phyloP scores from a whole-genome alignment of 176 grass and related monocot genomes.

The Carex kokanica region DNA sequence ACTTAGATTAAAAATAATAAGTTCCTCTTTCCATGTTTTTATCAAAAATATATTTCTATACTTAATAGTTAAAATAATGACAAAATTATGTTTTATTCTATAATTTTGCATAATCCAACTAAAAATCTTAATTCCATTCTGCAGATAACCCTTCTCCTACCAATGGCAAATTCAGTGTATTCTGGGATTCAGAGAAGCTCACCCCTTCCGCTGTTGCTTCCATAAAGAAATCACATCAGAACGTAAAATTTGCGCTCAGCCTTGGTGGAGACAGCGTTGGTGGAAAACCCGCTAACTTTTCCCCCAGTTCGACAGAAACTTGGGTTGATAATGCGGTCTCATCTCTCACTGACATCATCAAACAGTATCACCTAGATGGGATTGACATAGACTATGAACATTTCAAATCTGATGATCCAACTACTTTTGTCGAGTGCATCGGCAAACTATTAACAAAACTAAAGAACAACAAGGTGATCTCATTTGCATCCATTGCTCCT shows the following conservation, averaged over 20 bases:
- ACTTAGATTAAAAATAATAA: no score
- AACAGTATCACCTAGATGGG: slow-evolving; percentile 33
- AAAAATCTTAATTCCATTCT: no score
- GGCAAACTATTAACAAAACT: slow-evolving; percentile 36
- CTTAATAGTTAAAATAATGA: background rate
- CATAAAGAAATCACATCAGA: background rate
- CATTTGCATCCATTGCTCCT: slow-evolving; percentile 49
- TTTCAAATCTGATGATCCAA: slow-evolving; percentile 31
- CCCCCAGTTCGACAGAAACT: slow-evolving; percentile 21
- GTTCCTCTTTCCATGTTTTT: no score
- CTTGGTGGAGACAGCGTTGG: slow-evolving; percentile 34
- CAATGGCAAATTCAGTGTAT: slow-evolving; percentile 34
- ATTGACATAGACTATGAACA: slow-evolving; percentile 57
- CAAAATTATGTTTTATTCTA: no score
- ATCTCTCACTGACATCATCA: slow-evolving; percentile 24
- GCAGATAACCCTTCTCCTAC: background rate
- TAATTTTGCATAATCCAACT: no score
- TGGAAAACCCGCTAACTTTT: slow-evolving; percentile 11
- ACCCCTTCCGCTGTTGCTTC: slow-evolving; percentile 20
- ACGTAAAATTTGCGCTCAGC: slow-evolving; percentile 34
- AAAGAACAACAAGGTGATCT: slow-evolving; percentile 23
- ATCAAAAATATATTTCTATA: no score
- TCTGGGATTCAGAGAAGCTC: slow-evolving; percentile 31
- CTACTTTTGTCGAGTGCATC: slow-evolving; percentile 43
- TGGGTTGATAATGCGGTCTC: slow-evolving; percentile 39